These are phyloP conservation scores for Dipodascopsis uninucleata DNA, from an alignment of 805 yeast species.

Conservation along the genomic window DNA sequence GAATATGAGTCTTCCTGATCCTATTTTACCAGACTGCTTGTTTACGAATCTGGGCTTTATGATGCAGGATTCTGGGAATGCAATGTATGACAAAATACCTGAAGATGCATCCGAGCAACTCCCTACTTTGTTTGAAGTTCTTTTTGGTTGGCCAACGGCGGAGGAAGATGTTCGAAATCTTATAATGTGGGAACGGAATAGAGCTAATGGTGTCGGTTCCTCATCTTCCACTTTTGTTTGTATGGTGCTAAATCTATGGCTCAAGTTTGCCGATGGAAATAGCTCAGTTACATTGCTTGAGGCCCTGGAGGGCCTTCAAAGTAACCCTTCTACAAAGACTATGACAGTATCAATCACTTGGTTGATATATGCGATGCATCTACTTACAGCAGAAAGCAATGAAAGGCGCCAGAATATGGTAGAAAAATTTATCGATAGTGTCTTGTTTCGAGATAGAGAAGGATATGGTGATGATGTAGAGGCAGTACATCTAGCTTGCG, in stretches of 20 bases:
- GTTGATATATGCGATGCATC: conserved; percentile 23
- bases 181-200: conserved; percentile 10
- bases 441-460: conserved; percentile 16
- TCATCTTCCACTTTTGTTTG: conserved; percentile 4
- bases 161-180: conserved; percentile 6
- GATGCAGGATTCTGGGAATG: conserved; percentile 20
- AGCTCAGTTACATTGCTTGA: conserved; percentile 3
- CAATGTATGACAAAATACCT: too few relatives aligned
- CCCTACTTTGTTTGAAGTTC: conserved; percentile 4
- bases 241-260: conserved; percentile 18
- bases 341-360: conserved; percentile 27
- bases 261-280: conserved; percentile 4
- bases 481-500: conserved; percentile 25
- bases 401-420: conserved; percentile 6
- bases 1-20: too few relatives aligned
- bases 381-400: conserved; percentile 3
- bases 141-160: conserved; percentile 15
- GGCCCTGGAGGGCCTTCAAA: conserved; percentile 6
- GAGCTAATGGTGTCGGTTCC: background rate
- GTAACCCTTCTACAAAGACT: conserved; percentile 5
- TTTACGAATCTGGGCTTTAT: conserved; percentile 20
- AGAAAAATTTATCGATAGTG: conserved; percentile 14
- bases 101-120: too few relatives aligned
- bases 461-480: conserved; percentile 26
- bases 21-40: conserved; percentile 25